Conservation (phyloP, 768 basidiomycete genomes). For the Pulveroboletus ravenelii region DNA sequence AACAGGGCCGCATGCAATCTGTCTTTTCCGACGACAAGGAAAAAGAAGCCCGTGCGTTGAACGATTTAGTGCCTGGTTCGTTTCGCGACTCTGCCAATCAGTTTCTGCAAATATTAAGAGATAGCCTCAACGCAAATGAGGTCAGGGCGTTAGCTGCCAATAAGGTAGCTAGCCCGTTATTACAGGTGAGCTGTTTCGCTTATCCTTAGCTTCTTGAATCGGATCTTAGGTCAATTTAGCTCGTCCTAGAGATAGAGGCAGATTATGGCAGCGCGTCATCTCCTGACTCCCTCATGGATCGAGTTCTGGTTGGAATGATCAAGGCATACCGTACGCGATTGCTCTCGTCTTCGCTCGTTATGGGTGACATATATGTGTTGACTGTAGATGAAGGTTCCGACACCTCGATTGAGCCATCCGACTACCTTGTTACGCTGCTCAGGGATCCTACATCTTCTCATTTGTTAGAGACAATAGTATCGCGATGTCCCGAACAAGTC, state of each 20-base stretch:
- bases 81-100: slow-evolving; percentile 44
- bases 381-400: slow-evolving; percentile 37
- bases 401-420: slow-evolving; percentile 48
- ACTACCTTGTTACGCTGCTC: slow-evolving; percentile 78
- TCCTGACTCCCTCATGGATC: slow-evolving; percentile 75
- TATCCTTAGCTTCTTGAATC: slow-evolving; percentile 6
- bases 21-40: slow-evolving; percentile 52
- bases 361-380: neutral
- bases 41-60: slow-evolving; percentile 30
- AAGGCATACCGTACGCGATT: slow-evolving; percentile 52
- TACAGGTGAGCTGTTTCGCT: slow-evolving; percentile 49
- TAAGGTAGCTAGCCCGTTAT: slow-evolving; percentile 70
- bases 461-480: slow-evolving; percentile 77
- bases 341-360: neutral
- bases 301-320: slow-evolving; percentile 71
- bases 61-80: slow-evolving; percentile 36
- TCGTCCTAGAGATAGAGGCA: slow-evolving; percentile 80
- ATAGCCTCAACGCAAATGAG: slow-evolving; percentile 61
- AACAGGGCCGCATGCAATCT: slow-evolving; percentile 77
- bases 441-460: slow-evolving; percentile 88
- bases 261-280: slow-evolving; percentile 54
- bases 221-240: slow-evolving; percentile 38
- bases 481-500: slow-evolving; percentile 51
- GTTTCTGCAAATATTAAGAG: slow-evolving; percentile 49
- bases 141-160: slow-evolving; percentile 71